Conservation (phyloP, 148 eudicot genomes). For the Camellia lanceoleosa region DNA sequence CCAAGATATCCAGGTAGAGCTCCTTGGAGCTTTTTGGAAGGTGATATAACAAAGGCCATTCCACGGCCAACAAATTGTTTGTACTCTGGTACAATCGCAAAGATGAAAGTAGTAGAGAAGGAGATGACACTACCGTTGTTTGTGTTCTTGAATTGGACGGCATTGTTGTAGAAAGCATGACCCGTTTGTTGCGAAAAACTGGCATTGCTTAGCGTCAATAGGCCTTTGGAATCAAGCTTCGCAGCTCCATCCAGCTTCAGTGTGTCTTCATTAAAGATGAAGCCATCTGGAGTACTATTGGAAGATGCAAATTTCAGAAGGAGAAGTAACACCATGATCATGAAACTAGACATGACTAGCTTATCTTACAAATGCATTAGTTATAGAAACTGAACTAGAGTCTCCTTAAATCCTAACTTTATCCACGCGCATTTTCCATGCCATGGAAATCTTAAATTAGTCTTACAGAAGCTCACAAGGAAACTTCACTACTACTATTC, state of each 20-base stretch:
- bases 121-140: background rate
- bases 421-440: no score
- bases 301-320: background rate
- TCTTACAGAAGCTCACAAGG: no score
- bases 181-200: background rate
- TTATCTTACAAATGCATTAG: no score
- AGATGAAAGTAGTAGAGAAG: conserved; percentile 7
- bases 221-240: background rate
- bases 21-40: background rate
- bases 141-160: background rate
- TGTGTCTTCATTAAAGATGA: background rate
- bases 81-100: background rate
- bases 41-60: conserved; percentile 22
- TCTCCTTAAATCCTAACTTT: no score
- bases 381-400: no score
- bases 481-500: background rate
- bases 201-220: background rate
- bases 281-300: background rate
- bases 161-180: background rate
- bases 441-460: no score
- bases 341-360: background rate
- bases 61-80: conserved; percentile 4
- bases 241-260: background rate
- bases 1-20: conserved; percentile 12
- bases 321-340: background rate